Evolutionary conservation across 2,329 filamentous ascomycete genomes (phyloP), one percentile per base, ranked within the genome.

Genomic region (Talaromyces sp.): DNA sequence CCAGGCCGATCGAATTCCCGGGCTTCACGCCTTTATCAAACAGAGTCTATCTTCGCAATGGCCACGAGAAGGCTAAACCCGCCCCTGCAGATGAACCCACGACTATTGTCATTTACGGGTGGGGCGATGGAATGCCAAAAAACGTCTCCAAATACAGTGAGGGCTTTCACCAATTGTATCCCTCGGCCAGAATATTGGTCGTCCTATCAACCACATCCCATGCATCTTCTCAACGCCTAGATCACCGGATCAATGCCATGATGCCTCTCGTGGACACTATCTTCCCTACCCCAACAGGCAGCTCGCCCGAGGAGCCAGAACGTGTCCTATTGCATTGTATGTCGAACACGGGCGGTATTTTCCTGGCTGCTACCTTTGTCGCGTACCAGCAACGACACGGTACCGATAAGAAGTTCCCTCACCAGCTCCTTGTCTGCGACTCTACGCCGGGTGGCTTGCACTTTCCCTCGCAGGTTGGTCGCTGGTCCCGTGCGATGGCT

Each of bases 331-430:
- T 81, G 1, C 82, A 85, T 50, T 70, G 72, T 58, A 82, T 85
- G 76, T 85, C 82, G 55, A 85, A 84, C 65, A 83, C 82, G 0
- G 83, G 83, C 13, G 80, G 76, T 14, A 81, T 82, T 51, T 81
- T 79, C 70, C 75, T 76, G 44, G 80, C 78, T 0, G 75, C 80
- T 1, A 76, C 78, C 0, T 62, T 82, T 11, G 73, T 81, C 55
- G 78, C 75, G 0, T 82, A 79, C 64, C 62, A 64, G 46, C 43
- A 51, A n/a, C 66, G 66, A 3, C 62, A 76, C 16, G 69, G 66
- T 16, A 16, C 46, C 8, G 55, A 62, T 5, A 56, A 68, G 27
- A 56, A 70, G 17, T 66, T 83, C 56, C 80, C 80, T 2, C 79
- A 82, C 54, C 65, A 73, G 20, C 70, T 84, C 7, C 65, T 80